phyloP scores from a whole-genome alignment of 2,329 filamentous ascomycete species.

The Magnaporthiopsis incrustans region DNA sequence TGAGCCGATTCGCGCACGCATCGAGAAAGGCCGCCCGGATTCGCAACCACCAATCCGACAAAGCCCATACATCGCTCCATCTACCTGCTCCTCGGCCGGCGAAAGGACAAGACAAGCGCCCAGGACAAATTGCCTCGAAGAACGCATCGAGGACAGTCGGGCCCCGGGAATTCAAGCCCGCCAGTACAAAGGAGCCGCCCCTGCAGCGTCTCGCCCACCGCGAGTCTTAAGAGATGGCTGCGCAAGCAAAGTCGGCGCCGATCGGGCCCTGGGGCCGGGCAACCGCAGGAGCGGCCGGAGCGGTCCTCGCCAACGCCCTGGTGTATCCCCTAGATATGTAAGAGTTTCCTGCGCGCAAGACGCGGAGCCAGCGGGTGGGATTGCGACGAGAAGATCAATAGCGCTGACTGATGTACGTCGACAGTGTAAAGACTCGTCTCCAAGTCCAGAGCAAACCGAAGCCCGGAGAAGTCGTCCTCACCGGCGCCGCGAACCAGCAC shows the following conservation, averaged over 20 bases:
- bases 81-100: background rate
- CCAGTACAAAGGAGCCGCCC: background rate
- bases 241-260: conserved; percentile 54
- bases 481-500: conserved; percentile 51
- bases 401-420: background rate
- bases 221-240: conserved; percentile 34
- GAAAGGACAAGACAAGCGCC: background rate
- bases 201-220: background rate
- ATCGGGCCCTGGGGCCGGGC: conserved; percentile 91
- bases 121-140: background rate
- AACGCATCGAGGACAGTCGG: background rate
- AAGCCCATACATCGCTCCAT: background rate
- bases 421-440: conserved; percentile 87
- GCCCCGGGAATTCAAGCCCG: background rate
- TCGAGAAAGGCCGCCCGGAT: background rate
- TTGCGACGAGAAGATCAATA: background rate
- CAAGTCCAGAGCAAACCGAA: conserved; percentile 82
- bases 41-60: background rate
- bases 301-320: conserved; percentile 87
- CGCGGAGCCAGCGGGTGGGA: background rate
- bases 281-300: conserved; percentile 84
- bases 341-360: conserved; percentile 25
- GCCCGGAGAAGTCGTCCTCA: conserved; percentile 34
- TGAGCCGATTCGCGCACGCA: conserved; percentile 6
- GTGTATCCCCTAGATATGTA: conserved; percentile 97